Evolutionary conservation across 2,329 filamentous ascomycete species (phyloP), one percentile per base, ranked within the genome.

Genomic region (Neonectria hederae): DNA sequence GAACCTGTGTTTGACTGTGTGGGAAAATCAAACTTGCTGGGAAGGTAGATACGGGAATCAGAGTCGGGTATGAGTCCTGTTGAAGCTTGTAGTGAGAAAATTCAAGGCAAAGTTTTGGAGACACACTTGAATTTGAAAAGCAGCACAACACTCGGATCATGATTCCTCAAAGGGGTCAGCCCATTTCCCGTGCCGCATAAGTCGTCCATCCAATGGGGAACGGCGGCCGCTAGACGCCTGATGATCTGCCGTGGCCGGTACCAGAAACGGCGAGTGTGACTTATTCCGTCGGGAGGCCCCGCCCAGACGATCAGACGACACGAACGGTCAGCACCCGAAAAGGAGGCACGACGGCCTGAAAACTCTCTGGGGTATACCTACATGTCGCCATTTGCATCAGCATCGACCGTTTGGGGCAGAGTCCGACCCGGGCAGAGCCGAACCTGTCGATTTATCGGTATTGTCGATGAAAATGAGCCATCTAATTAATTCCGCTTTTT

Each of bases 261-360:
- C 49, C 48, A 38, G 49, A 43, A 24, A 21, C 19, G 54, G 30
- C 17, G 42, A 28, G 42, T 26, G 61, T 59, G 61, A 42, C 55
- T 63, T 63, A 13, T 51, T 35, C 6, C n/a, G 55, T 59, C 61
- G 61, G 61, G 51, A 51, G 51, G 55, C 55, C 51, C 61, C 61
- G 61, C 61, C 32, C 11, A 19, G n/a, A 54, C 52, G n/a, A 49
- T 63, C 61, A 59, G 61, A 59, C 54, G 35, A 38, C 35, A 38
- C 14, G 35, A n/a, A 5, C 4, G 61, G 61, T 63, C 42, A 54
- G 55, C 49, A 35, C 19, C 46, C 52, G 30, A 54, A 52, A 58
- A 26, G 49, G 35, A 35, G 59, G 11, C 35, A 52, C 26, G 51
- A 63, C 28, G 54, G 49, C 40, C 28, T 38, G 35, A 42, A 57